Conservation (phyloP, 2,329 filamentous ascomycete genomes). For the Diaporthe vaccinii region DNA sequence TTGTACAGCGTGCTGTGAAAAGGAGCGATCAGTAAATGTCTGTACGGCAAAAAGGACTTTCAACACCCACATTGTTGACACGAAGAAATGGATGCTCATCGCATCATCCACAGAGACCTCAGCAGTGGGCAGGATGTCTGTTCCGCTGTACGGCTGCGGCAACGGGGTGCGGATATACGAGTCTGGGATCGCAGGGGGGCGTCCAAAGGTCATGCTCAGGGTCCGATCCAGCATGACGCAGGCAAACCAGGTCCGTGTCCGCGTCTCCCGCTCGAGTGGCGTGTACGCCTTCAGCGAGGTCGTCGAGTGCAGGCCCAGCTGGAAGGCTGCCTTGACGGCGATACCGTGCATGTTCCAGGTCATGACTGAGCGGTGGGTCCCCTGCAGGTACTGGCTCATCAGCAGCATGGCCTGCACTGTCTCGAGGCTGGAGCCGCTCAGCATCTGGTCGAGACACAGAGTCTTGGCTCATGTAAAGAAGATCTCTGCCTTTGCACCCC, state of each 20-base stretch:
- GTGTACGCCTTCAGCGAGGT: conserved; percentile 53
- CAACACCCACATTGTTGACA: conserved; percentile 50
- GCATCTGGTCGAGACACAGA: conserved; percentile 58
- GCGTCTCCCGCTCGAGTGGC: conserved; percentile 59
- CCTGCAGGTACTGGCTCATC: conserved; percentile 65
- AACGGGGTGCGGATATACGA: conserved; percentile 56
- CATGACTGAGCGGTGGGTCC: conserved; percentile 65
- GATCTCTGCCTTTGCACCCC: conserved; percentile 57
- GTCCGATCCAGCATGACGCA: conserved; percentile 63
- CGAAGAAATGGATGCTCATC: conserved; percentile 48
- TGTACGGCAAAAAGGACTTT: too few species aligned
- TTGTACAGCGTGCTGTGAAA: conserved; percentile 49
- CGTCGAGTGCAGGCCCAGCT: conserved; percentile 64
- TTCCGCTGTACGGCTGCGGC: conserved; percentile 43
- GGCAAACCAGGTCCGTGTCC: conserved; percentile 64
- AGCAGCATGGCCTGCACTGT: conserved; percentile 64
- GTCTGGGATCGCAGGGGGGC: conserved; percentile 61
- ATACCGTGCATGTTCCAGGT: conserved; percentile 68
- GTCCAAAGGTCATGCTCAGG: conserved; percentile 65
- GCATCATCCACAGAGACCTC: conserved; percentile 25
- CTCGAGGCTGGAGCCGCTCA: conserved; percentile 59
- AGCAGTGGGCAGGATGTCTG: neutral
- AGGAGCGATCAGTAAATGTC: neutral
- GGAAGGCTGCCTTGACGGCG: conserved; percentile 63
- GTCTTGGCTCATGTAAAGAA: conserved; percentile 60